These are phyloP conservation scores for Moesziomyces aphidis DNA, from an alignment of 1,284 basidiomycete genomes.

Conservation along the genomic window DNA sequence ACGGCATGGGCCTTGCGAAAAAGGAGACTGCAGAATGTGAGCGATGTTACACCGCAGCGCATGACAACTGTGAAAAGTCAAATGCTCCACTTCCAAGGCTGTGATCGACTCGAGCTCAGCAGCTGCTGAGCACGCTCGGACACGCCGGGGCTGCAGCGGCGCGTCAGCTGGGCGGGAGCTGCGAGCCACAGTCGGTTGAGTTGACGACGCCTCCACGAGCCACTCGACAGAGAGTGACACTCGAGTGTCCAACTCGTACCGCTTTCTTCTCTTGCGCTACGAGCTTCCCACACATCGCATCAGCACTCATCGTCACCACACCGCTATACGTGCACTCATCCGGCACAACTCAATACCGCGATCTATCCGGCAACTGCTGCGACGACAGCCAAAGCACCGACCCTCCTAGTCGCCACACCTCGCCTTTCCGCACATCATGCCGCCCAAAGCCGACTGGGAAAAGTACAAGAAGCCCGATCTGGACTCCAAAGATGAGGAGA, in stretches of 20 bases:
- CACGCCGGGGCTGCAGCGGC: background rate
- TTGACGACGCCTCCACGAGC: conserved; percentile 13
- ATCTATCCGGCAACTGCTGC: background rate
- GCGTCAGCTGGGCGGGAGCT: background rate
- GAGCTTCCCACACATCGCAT: background rate
- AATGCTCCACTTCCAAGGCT: background rate
- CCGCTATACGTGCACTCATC: background rate
- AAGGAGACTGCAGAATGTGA: background rate
- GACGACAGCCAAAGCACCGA: background rate
- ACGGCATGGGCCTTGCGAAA: background rate
- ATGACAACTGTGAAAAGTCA: background rate
- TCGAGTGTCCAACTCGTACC: background rate
- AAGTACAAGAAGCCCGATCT: conserved; percentile 66
- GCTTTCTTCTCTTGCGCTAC: background rate
- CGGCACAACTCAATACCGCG: background rate
- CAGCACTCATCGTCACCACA: background rate
- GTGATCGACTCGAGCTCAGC: background rate
- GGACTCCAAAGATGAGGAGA: conserved; percentile 63
- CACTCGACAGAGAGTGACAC: background rate
- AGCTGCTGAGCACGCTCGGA: background rate
- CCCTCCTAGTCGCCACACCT: background rate
- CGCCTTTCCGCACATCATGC: conserved; percentile 42
- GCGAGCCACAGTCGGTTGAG: conserved; percentile 2
- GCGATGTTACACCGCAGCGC: background rate
- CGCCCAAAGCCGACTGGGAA: conserved; percentile 67